Evolutionary conservation across 257 asterid species (phyloP), one percentile per base, ranked within the genome.

Genomic region (Misopates orontium): DNA sequence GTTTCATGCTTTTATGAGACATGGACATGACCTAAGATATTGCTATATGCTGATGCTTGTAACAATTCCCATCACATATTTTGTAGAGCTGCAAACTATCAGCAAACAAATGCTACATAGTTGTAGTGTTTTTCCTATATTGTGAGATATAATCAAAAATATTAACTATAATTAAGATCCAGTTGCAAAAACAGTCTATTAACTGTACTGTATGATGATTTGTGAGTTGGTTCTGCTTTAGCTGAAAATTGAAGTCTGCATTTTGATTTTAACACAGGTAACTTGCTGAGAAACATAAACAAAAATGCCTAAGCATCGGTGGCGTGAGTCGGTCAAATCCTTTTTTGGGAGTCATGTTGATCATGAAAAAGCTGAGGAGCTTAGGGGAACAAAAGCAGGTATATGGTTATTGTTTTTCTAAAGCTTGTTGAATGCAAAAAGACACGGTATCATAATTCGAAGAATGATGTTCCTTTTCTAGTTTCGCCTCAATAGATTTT

Each of bases 331-430:
- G 16, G 53, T 90, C 18, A 79, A 73, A 62, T 90, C 95, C 49
- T 66, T 80, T 66, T 40, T 82, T 10, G 85, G 77, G 40, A 80
- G 71, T 62, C 82, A 85, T 50, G 25, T 81, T 48, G 88, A 86
- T 79, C 76, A 82, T 1, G 84, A 75, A 62, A 75, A 68, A 56
- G 90, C 79, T 55, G 88, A 79, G 70, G 84, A 86, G 74, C 85
- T 90, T 66, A 77, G 66, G 73, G 88, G 73, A 78, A 66, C 60
- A 57, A 88, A 84, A 79, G 72, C 81, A 77, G 96, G 97, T 90
- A 71, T 17, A 10, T 54, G 44, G 40, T 53, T 22, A 71, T 24
- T 71, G 51, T 31, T 18, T 14, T 19, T 1, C 21, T 18, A 21
- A 31, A n/a, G n/a, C 51, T 24, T 23, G 28, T 39, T 32, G 10